Evolutionary conservation across 257 asterid genomes (phyloP).

Genomic region (Ophiorrhiza pumila): DNA sequence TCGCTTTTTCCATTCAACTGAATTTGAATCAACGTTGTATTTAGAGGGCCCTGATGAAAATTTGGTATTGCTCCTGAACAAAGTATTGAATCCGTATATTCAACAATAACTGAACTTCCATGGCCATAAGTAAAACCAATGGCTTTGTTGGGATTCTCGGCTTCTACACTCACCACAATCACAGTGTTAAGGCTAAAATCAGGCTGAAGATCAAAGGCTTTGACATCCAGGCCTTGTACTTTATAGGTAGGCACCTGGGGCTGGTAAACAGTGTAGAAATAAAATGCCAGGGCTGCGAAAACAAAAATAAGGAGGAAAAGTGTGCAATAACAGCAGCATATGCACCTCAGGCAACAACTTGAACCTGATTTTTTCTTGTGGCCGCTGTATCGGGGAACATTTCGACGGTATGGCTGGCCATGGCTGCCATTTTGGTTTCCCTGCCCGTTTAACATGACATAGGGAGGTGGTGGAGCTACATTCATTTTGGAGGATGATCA

Average conservation of each 20-base stretch:
- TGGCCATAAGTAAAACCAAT: constrained; percentile 41
- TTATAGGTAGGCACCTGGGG: constrained; percentile 44
- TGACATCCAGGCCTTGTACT: constrained; percentile 32
- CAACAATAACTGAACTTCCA: constrained; percentile 26
- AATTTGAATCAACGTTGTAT: constrained; percentile 31
- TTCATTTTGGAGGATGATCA: constrained; percentile 22
- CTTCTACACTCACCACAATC: constrained; percentile 29
- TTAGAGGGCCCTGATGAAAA: constrained; percentile 39
- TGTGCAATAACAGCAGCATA: constrained; percentile 47
- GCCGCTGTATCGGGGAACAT: constrained; percentile 37
- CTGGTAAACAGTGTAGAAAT: constrained; percentile 23
- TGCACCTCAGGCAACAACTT: constrained; percentile 28
- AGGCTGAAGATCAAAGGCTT: constrained; percentile 30
- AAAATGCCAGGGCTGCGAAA: background rate
- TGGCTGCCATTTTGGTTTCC: constrained; percentile 14
- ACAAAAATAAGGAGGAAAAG: constrained; percentile 34
- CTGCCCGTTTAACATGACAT: constrained; percentile 26
- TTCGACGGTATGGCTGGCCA: constrained; percentile 26
- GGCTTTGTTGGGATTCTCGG: constrained; percentile 43
- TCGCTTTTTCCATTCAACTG: constrained; percentile 38
- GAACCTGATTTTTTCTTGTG: background rate
- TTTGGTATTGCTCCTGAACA: constrained; percentile 46
- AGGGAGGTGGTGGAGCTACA: constrained; percentile 36
- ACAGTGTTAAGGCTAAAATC: constrained; percentile 39
- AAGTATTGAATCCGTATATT: constrained; percentile 25